Base-by-base conservation (phyloP, 148 eudicot genomes). In the Cornus kousa region DNA sequence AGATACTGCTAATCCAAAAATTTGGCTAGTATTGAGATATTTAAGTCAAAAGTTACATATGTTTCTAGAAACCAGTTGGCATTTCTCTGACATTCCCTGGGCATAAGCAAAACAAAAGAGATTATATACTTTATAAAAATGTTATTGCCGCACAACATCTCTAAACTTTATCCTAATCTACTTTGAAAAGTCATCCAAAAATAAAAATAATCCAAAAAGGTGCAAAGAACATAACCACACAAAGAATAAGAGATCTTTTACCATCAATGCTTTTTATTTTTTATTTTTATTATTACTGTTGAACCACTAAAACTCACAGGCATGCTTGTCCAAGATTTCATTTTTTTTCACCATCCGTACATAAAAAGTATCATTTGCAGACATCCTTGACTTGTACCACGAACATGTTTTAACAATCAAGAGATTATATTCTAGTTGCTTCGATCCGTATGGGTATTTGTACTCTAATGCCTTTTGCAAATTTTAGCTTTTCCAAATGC, bases 381-480 rank as follows among this genome's bases (percentile, higher is more conserved):
- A 17, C 3, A 53, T 53, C 59, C 3, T 53, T 0, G 17, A 11
- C 19, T 11, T 53, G 17, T 11, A 14, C 59, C 12, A 2, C 0
- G 59, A 53, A 53, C 59, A 53, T 53, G 14, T 53, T 12, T 53
- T 70, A 72, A 50, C 79, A 77, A 2, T 78, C 64, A 80, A 79
- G 19, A 73, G 39, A 17, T 43, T 57, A 35, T 76, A 37, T 50
- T 68, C 55, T 75, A n/a, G 62, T 17, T 78, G 78, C 76, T 81
- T 80, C 79, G 70, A 66, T 77, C 72, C 60, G 72, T 48, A 40
- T 50, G 10, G 48, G 46, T 50, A 72, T 85, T 80, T 87, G 86
- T 89, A 80, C 79, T 80, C 83, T 17, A 74, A 73, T 78, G 16
- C 28, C 28, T 68, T 74, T 57, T 76, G 79, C 86, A 80, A 28